phyloP scores from a whole-genome alignment of 495 filamentous ascomycete genomes.

The Cercophora samala region DNA sequence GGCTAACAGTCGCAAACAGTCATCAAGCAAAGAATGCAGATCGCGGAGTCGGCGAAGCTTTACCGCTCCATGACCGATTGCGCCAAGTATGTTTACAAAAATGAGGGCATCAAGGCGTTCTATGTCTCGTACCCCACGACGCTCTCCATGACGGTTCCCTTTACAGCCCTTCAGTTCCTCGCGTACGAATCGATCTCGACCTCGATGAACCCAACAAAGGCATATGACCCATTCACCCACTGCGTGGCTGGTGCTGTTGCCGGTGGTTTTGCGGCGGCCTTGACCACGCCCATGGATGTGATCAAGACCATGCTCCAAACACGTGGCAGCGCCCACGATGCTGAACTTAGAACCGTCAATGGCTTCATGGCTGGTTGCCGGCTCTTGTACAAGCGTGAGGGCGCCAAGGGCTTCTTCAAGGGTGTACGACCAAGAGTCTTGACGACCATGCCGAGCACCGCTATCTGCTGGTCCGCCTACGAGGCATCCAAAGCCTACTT shows the following conservation, averaged over 20 bases:
- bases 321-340: constrained; percentile 72
- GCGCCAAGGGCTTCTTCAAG: constrained; percentile 83
- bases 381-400: constrained; percentile 81
- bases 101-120: constrained; percentile 87
- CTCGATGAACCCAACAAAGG: constrained; percentile 75
- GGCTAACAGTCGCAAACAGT: constrained; percentile 50
- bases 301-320: constrained; percentile 97
- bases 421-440: constrained; percentile 87
- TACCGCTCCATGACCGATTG: constrained; percentile 83
- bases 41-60: constrained; percentile 80
- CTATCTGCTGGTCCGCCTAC: constrained; percentile 90
- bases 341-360: constrained; percentile 78
- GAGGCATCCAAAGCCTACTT: constrained; percentile 60
- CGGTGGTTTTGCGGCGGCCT: constrained; percentile 85
- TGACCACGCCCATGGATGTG: constrained; percentile 95
- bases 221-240: constrained; percentile 89
- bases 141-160: constrained; percentile 96
- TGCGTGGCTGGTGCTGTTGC: constrained; percentile 88
- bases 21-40: constrained; percentile 99
- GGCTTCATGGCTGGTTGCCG: constrained; percentile 78
- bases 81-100: constrained; percentile 77
- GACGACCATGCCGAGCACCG: constrained; percentile 96
- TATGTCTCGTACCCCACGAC: constrained; percentile 99
- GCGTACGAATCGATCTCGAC: constrained; percentile 97
- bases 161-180: constrained; percentile 93